These are phyloP conservation scores for Coriaria nepalensis DNA, from an alignment of 306 rosid genomes.

Conservation along the genomic window DNA sequence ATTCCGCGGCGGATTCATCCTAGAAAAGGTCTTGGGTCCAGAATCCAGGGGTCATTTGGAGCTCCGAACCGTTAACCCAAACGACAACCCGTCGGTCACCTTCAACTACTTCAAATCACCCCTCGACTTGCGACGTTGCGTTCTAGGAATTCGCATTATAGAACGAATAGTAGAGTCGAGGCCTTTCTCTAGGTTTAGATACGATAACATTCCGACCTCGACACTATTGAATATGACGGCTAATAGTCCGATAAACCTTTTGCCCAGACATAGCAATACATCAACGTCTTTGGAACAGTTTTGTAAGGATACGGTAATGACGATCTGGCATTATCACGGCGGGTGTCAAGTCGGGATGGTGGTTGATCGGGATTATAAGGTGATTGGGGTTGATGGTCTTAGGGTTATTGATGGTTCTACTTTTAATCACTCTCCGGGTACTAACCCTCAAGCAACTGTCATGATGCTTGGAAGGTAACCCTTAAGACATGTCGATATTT, in stretches of 20 bases:
- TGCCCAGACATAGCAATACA: slow-evolving; percentile 41
- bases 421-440: slow-evolving; percentile 56
- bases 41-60: slow-evolving; percentile 44
- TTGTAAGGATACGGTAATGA: slow-evolving; percentile 63
- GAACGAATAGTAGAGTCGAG: slow-evolving; percentile 35
- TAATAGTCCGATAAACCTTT: slow-evolving; percentile 35
- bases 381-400: slow-evolving; percentile 44
- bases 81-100: slow-evolving; percentile 56
- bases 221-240: slow-evolving; percentile 36
- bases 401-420: slow-evolving; percentile 79
- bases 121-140: slow-evolving; percentile 44
- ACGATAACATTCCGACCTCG: slow-evolving; percentile 13
- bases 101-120: slow-evolving; percentile 65
- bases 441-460: slow-evolving; percentile 78
- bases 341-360: slow-evolving; percentile 64
- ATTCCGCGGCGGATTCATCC: slow-evolving; percentile 53
- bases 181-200: slow-evolving; percentile 38
- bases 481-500: not conserved
- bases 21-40: slow-evolving; percentile 59
- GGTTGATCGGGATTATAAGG: slow-evolving; percentile 45
- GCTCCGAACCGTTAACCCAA: slow-evolving; percentile 38
- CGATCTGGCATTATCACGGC: slow-evolving; percentile 86
- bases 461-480: slow-evolving; percentile 76
- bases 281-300: slow-evolving; percentile 43
- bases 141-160: slow-evolving; percentile 35